Evolutionary conservation across 805 yeast genomes (phyloP).

Genomic region (Cyberlindnera saturnus): DNA sequence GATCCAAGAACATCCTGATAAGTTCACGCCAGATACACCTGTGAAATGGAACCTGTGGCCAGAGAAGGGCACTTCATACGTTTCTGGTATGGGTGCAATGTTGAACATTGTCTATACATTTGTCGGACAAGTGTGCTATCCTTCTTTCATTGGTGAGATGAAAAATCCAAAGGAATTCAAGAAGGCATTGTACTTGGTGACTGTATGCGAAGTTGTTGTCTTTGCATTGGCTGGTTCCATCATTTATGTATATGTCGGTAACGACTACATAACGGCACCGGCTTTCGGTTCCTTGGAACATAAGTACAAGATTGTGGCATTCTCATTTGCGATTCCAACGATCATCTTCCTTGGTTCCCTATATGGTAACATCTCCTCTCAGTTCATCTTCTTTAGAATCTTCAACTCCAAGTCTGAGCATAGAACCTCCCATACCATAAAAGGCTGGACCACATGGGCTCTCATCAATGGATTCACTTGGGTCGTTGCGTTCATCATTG

Average conservation of each 20-base stretch:
- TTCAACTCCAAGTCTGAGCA: constrained; percentile 38
- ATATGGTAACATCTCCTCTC: constrained; percentile 49
- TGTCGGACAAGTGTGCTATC: constrained; percentile 60
- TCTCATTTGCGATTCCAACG: constrained; percentile 58
- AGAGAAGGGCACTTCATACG: constrained; percentile 44
- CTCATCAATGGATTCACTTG: constrained; percentile 38
- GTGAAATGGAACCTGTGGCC: constrained; percentile 46
- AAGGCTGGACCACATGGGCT: constrained; percentile 51
- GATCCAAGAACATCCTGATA: constrained; percentile 42
- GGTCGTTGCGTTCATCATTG: constrained; percentile 51
- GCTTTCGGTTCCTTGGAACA: constrained; percentile 49
- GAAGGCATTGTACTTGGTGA: constrained; percentile 48
- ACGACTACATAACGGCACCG: constrained; percentile 48
- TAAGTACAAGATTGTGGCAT: constrained; percentile 45
- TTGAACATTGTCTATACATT: constrained; percentile 57
- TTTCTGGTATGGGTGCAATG: constrained; percentile 47
- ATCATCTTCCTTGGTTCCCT: constrained; percentile 49
- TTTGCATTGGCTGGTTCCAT: constrained; percentile 53
- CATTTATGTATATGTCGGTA: constrained; percentile 53
- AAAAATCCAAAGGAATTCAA: constrained; percentile 49
- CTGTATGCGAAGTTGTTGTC: constrained; percentile 41
- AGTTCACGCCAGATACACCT: constrained; percentile 31
- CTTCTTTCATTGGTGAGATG: constrained; percentile 58
- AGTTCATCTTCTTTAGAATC: constrained; percentile 42
- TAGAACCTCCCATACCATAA: constrained; percentile 39